Evolutionary conservation across 2,329 filamentous ascomycete species (phyloP).

Genomic region (Penicillium expansum): DNA sequence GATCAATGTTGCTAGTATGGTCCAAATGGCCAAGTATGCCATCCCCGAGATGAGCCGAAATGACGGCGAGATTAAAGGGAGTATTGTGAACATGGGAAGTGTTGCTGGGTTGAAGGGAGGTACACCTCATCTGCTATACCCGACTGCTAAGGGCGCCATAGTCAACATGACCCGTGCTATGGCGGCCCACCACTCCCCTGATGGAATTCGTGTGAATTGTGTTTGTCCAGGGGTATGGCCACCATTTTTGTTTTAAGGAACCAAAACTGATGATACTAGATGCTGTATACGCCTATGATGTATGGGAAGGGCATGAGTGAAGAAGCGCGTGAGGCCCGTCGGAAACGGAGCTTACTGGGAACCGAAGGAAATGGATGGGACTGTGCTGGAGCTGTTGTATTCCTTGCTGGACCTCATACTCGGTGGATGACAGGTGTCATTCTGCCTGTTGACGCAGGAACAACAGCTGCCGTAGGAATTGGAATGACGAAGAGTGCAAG

Average conservation of each 20-base stretch:
- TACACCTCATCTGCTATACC: slow-evolving; percentile 54
- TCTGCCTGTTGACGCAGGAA: slow-evolving; percentile 50
- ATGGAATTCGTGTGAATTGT: slow-evolving; percentile 55
- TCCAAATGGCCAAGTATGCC: slow-evolving; percentile 61
- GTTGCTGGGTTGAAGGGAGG: slow-evolving; percentile 54
- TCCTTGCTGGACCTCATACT: slow-evolving; percentile 53
- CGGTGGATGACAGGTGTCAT: slow-evolving; percentile 53
- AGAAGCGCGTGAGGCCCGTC: slow-evolving; percentile 49
- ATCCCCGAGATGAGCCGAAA: slow-evolving; percentile 61
- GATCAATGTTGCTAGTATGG: slow-evolving; percentile 64
- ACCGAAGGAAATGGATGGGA: slow-evolving; percentile 58
- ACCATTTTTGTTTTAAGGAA: neutral
- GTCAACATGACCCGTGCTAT: slow-evolving; percentile 58
- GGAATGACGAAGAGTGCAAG: slow-evolving; percentile 41
- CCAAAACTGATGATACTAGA: slow-evolving; percentile 14
- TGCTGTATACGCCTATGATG: slow-evolving; percentile 59
- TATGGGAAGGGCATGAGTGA: slow-evolving; percentile 51
- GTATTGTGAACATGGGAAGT: slow-evolving; percentile 56
- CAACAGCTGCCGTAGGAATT: slow-evolving; percentile 43
- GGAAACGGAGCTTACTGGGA: slow-evolving; percentile 51
- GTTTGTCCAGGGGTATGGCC: slow-evolving; percentile 48
- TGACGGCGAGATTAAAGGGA: slow-evolving; percentile 39
- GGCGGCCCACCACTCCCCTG: slow-evolving; percentile 53
- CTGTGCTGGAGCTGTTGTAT: slow-evolving; percentile 50
- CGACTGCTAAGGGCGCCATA: slow-evolving; percentile 54